phyloP scores from a whole-genome alignment of 331 rosid species.

The Malus hybrid region DNA sequence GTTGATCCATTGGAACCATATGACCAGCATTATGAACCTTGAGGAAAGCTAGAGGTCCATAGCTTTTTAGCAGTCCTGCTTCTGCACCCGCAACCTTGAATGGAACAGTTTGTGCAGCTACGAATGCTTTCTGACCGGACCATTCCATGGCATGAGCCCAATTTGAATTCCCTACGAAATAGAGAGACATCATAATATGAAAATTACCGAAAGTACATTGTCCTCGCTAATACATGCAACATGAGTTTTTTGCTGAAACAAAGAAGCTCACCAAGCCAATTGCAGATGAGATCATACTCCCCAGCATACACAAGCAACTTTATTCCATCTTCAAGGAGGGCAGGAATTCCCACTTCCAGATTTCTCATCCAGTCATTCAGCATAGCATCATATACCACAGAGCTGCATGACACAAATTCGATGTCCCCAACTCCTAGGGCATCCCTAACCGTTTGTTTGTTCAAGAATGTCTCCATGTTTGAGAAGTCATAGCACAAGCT shows the following conservation, averaged over 20 bases:
- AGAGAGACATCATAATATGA: not conserved
- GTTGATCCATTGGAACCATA: conserved; percentile 98
- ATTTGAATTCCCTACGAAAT: conserved; percentile 70
- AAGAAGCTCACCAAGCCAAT: conserved; percentile 77
- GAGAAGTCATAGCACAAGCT: conserved; percentile 75
- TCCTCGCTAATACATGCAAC: not conserved
- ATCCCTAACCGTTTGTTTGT: conserved; percentile 51
- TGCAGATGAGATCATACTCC: conserved; percentile 90
- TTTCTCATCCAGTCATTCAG: conserved; percentile 81
- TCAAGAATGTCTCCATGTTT: conserved; percentile 62
- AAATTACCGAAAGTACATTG: not conserved
- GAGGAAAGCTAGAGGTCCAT: conserved; percentile 81
- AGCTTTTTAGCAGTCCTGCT: conserved; percentile 61
- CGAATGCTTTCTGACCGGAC: conserved; percentile 72
- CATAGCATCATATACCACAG: conserved; percentile 56
- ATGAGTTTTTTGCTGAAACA: not conserved
- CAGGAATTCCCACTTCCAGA: conserved; percentile 82
- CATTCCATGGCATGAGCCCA: conserved; percentile 92
- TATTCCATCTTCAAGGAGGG: conserved; percentile 86
- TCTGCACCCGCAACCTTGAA: conserved; percentile 60
- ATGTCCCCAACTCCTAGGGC: conserved; percentile 80
- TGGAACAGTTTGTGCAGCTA: conserved; percentile 30
- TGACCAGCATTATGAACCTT: conserved; percentile 89
- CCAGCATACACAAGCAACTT: conserved; percentile 84
- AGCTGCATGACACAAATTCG: conserved; percentile 73